A percentile compares a stretch with the other conserved stretches of the same genome.
phyloP scores from a whole-genome alignment of 2,329 filamentous ascomycete genomes.

The Geoglossum cookeanum region DNA sequence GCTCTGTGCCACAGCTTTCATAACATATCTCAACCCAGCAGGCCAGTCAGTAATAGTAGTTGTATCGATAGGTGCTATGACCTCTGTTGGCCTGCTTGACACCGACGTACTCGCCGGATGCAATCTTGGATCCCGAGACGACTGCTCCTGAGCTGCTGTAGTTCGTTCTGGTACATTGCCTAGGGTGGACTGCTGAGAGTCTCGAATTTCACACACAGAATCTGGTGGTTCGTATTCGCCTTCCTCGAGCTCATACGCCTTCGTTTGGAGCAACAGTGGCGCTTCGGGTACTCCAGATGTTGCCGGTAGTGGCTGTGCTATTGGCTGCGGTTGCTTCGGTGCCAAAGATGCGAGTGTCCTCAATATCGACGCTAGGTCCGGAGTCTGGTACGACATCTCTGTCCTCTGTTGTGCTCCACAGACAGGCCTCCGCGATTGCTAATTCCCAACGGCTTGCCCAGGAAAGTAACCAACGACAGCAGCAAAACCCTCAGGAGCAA shows the following conservation, averaged over 20 bases:
- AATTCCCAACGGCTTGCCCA: neutral
- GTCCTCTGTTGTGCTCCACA: neutral
- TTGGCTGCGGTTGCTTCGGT: neutral
- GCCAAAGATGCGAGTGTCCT: neutral
- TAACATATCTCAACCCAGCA: slow-evolving; percentile 30
- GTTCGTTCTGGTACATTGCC: neutral
- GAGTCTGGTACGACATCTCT: neutral
- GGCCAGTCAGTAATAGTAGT: slow-evolving; percentile 32
- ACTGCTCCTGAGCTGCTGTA: neutral
- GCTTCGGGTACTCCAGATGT: neutral
- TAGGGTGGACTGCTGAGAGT: neutral
- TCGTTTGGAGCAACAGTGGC: neutral
- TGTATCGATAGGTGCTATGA: slow-evolving; percentile 17
- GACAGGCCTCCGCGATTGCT: neutral
- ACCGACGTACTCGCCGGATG: neutral
- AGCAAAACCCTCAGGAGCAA: too few relatives aligned
- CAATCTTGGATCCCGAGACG: neutral
- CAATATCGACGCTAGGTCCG: neutral
- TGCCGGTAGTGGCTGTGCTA: neutral
- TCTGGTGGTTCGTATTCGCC: neutral
- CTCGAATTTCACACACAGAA: neutral
- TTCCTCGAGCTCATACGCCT: neutral
- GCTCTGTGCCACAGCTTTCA: slow-evolving; percentile 27
- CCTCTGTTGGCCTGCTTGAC: neutral
- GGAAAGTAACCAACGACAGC: too few relatives aligned